phyloP scores from a whole-genome alignment of 495 filamentous ascomycete species.

The Penicillium robsamsonii region DNA sequence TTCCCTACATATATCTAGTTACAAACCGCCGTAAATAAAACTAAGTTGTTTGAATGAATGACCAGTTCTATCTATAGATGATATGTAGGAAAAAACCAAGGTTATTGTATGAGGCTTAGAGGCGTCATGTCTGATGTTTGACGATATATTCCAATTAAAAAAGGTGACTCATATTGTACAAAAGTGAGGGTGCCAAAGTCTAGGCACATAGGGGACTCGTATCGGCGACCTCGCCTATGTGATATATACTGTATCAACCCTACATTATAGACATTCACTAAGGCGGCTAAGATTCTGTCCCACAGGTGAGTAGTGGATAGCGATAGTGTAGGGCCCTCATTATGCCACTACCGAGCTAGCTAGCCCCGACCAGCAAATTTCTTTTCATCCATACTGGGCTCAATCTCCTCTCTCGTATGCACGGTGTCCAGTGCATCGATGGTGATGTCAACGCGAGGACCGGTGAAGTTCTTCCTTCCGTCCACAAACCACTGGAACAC shows the following conservation, averaged over 20 bases:
- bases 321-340: not conserved
- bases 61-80: no score
- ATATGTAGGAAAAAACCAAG: no score
- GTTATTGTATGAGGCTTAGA: no score
- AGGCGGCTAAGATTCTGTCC: not conserved
- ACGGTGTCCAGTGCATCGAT: slow-evolving; percentile 15
- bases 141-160: no score
- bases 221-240: no score
- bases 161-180: no score
- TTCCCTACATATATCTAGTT: no score
- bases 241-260: not conserved
- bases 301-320: not conserved
- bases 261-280: not conserved
- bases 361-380: not conserved
- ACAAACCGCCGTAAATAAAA: no score
- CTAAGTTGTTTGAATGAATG: no score
- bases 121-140: no score
- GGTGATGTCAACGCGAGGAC: slow-evolving; percentile 49
- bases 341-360: not conserved
- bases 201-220: no score
- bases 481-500: slow-evolving; percentile 65
- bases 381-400: slow-evolving; percentile 5
- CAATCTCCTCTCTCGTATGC: slow-evolving; percentile 1
- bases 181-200: no score
- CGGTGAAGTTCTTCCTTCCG: slow-evolving; percentile 64